Conservation (phyloP, 345 rosid species). For the Acer campestre region DNA sequence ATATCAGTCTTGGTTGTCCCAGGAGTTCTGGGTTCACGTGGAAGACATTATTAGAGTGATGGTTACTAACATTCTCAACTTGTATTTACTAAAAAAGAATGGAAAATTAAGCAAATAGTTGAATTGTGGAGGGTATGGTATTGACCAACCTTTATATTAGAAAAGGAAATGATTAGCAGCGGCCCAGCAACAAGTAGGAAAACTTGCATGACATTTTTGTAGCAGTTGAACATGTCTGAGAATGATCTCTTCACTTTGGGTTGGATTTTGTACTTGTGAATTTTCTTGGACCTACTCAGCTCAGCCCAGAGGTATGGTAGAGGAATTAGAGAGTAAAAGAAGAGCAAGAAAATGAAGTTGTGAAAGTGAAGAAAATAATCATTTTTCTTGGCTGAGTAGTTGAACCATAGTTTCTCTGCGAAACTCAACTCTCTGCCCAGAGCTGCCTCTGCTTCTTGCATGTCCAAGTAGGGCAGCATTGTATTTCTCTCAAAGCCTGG, state of each 20-base stretch:
- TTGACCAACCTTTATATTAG: slow-evolving; percentile 12
- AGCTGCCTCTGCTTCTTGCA: slow-evolving; percentile 59
- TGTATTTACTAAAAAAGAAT: too few relatives aligned
- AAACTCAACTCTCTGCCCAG: slow-evolving; percentile 66
- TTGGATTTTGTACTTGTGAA: slow-evolving; percentile 73
- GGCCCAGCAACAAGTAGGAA: slow-evolving; percentile 81
- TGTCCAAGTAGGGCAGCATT: slow-evolving; percentile 70
- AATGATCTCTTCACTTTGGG: slow-evolving; percentile 59
- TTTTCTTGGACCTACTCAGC: slow-evolving; percentile 44
- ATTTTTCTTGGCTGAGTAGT: slow-evolving; percentile 69
- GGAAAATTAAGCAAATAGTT: too few relatives aligned
- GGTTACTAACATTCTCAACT: too few relatives aligned
- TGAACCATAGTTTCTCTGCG: slow-evolving; percentile 71
- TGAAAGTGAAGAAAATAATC: slow-evolving; percentile 67
- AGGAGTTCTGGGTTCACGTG: too few relatives aligned
- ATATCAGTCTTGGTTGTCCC: too few relatives aligned
- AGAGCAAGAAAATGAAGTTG: slow-evolving; percentile 62
- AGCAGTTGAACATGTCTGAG: slow-evolving; percentile 61
- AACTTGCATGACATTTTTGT: slow-evolving; percentile 75
- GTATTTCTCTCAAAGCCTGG: too few relatives aligned
- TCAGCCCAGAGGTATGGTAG: slow-evolving; percentile 56
- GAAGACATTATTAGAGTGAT: too few relatives aligned
- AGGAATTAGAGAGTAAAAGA: slow-evolving; percentile 56
- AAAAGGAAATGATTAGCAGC: slow-evolving; percentile 69
- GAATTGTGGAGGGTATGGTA: too few relatives aligned